Evolutionary conservation across 208 protist species (phyloP), one percentile per base, ranked within the genome.

Genomic region (Trypanosoma congolense): DNA sequence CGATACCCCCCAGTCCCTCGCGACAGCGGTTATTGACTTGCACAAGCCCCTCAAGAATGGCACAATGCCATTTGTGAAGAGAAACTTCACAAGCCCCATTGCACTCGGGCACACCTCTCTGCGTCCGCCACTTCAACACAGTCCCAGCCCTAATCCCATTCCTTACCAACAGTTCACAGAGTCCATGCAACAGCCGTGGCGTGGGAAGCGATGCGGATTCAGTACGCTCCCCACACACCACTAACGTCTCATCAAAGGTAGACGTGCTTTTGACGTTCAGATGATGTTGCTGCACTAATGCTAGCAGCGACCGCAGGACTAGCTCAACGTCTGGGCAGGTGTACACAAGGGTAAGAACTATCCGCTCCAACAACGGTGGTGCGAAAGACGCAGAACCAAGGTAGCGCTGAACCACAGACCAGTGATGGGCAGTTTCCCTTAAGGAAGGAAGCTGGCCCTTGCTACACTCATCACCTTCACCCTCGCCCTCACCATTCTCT

Each of bases 291-390:
- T 50, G 50, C 40, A 65, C 42, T 28, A 69, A 21, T 30, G 47
- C 18, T 30, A 65, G 29, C 43, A 65, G 31, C 43, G 29, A 57
- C 38, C 26, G 22, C 12, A 57, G 4, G 3, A 76, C 12, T 41
- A 65, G 35, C 44, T 53, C 61, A 12, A 67, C 28, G 49, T 76
- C 70, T 8, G 64, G 58, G 16, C 57, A 58, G 18, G 38, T 76
- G 45, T 71, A 58, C 36, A 66, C 33, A 35, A 76, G 55, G 16
- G 67, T 50, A 29, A 76, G 41, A 42, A 29, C 59, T 28, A 71
- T 45, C 4, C 57, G 62, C 19, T 76, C 70, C 22, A 67, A 46
- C 25, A 67, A 29, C 16, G 18, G 43, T 16, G 52, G 62, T 31
- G 62, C 24, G 29, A 69, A 51, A 18, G 28, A 0, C n/a, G 49